Base-by-base conservation (phyloP, 2,329 filamentous ascomycete genomes). In the Endoconidiophora polonica region DNA sequence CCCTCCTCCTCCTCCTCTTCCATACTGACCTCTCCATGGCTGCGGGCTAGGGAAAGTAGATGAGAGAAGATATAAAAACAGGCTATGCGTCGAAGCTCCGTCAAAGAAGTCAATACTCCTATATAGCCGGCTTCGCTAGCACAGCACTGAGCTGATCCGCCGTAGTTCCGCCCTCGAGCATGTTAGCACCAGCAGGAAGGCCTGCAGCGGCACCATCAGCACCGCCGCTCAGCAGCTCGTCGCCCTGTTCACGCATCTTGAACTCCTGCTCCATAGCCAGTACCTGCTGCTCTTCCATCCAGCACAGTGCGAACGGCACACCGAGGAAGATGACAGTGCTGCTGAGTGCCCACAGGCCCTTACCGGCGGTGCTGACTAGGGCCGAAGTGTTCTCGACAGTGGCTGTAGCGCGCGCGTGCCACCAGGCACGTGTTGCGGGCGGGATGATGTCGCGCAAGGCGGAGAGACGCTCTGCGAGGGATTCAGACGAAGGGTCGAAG, bases 241-340 rank as follows among this genome's bases (percentile, higher is more conserved):
- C 81, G 56, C 86, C 86, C 61, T 83, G 78, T 76, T 94, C 86
- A 66, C 91, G 83, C 86, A 94, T 91, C 66, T 83, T 81, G 77
- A 88, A 87, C 71, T 95, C 90, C 66, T 87, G 80, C 78, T 98
- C 91, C 86, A 95, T 93, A 72, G 94, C 90, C 57, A 90, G 74
- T 64, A 94, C 79, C 72, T 94, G 86, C 74, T 95, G 87, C 72
- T 98, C 91, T 73, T 98, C 91, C 56, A 83, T 81, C 63, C 87
- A 90, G 52, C 87, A 90, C 58, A 98, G 72, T 53, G 87, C 88
- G 73, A 87, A 96, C 50, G 91, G 91, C 47, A 96, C 86, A 59
- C 87, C 88, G 56, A 96, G 69, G 63, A 98, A 71, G 62, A 98
- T 76, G 54, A 86, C 86, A 55, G 83, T 88, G 56, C 88, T 94